Percentiles rank a stretch among this genome's conserved stretches.
These are phyloP conservation scores for Colletotrichum sp. DNA, from an alignment of 2,329 filamentous ascomycete species.

Conservation along the genomic window DNA sequence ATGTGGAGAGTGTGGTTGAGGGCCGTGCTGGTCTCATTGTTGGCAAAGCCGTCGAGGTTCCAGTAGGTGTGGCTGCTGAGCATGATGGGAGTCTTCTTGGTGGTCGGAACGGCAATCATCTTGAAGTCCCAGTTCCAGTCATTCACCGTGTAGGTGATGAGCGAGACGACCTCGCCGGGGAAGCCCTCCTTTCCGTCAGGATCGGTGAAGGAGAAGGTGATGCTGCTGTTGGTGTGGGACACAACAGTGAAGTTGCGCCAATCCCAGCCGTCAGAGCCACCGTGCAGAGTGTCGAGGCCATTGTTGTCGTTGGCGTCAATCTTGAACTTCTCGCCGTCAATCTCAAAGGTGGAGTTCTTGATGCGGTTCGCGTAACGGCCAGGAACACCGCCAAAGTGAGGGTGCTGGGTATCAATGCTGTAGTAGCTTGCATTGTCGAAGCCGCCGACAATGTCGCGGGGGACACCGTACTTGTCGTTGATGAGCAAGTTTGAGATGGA, in stretches of 20 bases:
- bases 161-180: slow-evolving; percentile 76
- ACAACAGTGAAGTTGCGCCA: slow-evolving; percentile 79
- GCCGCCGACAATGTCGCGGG: slow-evolving; percentile 74
- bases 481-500: slow-evolving; percentile 75
- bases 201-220: slow-evolving; percentile 79
- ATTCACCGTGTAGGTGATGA: slow-evolving; percentile 75
- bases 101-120: slow-evolving; percentile 74
- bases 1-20: slow-evolving; percentile 77
- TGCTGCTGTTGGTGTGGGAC: slow-evolving; percentile 68
- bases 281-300: slow-evolving; percentile 71
- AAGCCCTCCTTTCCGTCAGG: slow-evolving; percentile 78
- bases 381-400: slow-evolving; percentile 75
- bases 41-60: slow-evolving; percentile 82
- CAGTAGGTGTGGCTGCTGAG: slow-evolving; percentile 78
- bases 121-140: slow-evolving; percentile 74
- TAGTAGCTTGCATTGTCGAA: slow-evolving; percentile 81
- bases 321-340: slow-evolving; percentile 67
- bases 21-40: slow-evolving; percentile 68
- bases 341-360: slow-evolving; percentile 74
- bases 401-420: slow-evolving; percentile 66
- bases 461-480: slow-evolving; percentile 70
- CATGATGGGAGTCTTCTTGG: slow-evolving; percentile 84
- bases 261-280: slow-evolving; percentile 76
- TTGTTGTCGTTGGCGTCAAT: slow-evolving; percentile 68
- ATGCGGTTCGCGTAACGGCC: slow-evolving; percentile 84